Evolutionary conservation across 2,329 filamentous ascomycete genomes (phyloP).

Genomic region (Plectosphaerella sp.): DNA sequence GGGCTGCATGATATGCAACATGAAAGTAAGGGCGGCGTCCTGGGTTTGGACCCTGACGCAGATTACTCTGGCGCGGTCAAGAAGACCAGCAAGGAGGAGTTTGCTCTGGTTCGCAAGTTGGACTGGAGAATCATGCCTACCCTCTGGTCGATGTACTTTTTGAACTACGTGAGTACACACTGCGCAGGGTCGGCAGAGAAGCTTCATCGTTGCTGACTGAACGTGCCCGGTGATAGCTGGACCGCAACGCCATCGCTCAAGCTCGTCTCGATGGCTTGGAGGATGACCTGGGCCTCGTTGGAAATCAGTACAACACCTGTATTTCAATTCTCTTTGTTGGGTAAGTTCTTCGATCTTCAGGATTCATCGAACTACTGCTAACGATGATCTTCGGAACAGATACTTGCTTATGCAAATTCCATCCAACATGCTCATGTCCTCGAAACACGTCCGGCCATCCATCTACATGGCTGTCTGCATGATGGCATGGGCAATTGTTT

Average conservation of each 20-base stretch:
- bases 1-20: background rate
- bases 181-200: background rate
- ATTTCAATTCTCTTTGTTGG: conserved; percentile 48
- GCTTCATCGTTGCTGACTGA: background rate
- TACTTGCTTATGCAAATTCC: conserved; percentile 45
- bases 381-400: background rate
- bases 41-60: conserved; percentile 6
- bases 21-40: background rate
- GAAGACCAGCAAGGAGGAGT: conserved; percentile 27
- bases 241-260: conserved; percentile 52
- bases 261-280: conserved; percentile 50
- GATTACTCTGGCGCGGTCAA: conserved; percentile 28
- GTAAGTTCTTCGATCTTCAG: conserved; percentile 13
- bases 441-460: conserved; percentile 25
- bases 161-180: conserved; percentile 23
- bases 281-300: conserved; percentile 42
- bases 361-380: background rate
- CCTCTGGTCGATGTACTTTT: conserved; percentile 34
- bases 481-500: conserved; percentile 35
- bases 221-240: conserved; percentile 22
- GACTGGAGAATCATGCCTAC: conserved; percentile 34
- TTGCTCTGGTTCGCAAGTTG: conserved; percentile 29
- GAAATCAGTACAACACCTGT: conserved; percentile 43
- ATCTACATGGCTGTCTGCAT: conserved; percentile 26
- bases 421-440: conserved; percentile 38